phyloP scores from a whole-genome alignment of 805 yeast genomes.

The Starmerella roubikii region DNA sequence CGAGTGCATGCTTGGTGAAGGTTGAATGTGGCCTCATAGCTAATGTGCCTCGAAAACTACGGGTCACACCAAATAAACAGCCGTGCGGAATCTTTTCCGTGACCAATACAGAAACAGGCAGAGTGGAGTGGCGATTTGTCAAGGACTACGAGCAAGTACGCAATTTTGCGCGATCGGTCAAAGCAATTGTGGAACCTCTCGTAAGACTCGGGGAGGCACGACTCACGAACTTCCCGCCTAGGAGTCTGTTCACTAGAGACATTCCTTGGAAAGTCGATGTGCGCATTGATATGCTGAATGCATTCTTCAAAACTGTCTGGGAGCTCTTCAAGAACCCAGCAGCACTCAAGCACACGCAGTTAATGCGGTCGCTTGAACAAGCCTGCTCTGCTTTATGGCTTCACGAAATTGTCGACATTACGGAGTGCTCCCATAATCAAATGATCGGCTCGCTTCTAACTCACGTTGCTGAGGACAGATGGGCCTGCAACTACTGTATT shows the following conservation, averaged over 20 bases:
- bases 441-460: conserved; percentile 9
- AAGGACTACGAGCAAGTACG: conserved; percentile 50
- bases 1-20: no score
- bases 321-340: neutral
- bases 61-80: neutral
- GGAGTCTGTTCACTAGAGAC: conserved; percentile 39
- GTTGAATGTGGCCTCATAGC: conserved; percentile 10
- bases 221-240: conserved; percentile 55
- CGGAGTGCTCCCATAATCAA: neutral
- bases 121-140: conserved; percentile 62
- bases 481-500: conserved; percentile 4
- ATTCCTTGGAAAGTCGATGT: conserved; percentile 53
- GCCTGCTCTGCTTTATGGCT: conserved; percentile 7
- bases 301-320: conserved; percentile 28
- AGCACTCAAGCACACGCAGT: neutral
- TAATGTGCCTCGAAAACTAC: conserved; percentile 1
- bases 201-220: conserved; percentile 11
- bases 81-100: conserved; percentile 11
- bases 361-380: conserved; percentile 1
- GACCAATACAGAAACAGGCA: conserved; percentile 41
- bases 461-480: neutral
- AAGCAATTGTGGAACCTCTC: conserved; percentile 32
- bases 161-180: conserved; percentile 45
- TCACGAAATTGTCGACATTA: conserved; percentile 4
- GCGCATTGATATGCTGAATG: conserved; percentile 42